Percentiles rank a stretch among this genome's conserved stretches.
phyloP scores from a whole-genome alignment of 169 alveolate species.

The Plasmodium ovale region DNA sequence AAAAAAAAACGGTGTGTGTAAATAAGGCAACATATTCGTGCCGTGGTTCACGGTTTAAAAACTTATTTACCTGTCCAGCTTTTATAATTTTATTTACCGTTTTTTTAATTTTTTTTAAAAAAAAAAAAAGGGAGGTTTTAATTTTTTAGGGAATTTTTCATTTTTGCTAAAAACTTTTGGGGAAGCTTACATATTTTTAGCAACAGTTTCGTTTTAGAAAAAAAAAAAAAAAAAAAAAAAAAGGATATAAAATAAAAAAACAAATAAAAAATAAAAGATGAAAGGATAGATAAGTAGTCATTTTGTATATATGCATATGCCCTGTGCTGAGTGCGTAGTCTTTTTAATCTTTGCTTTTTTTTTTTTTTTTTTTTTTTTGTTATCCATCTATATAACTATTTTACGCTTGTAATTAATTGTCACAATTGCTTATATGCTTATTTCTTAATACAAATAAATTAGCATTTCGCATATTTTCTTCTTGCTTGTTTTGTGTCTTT shows the following conservation, averaged over 20 bases:
- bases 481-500: constrained; percentile 9
- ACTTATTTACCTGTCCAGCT: constrained; percentile 20
- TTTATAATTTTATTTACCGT: constrained; percentile 22
- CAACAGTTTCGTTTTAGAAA: constrained; percentile 38
- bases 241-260: too few relatives aligned
- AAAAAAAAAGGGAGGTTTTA: constrained; percentile 21
- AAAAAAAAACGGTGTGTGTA: constrained; percentile 47
- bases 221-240: constrained; percentile 38
- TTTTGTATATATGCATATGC: background rate
- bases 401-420: background rate
- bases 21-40: constrained; percentile 15
- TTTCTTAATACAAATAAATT: background rate
- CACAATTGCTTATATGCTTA: background rate
- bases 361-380: constrained; percentile 5
- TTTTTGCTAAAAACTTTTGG: constrained; percentile 52
- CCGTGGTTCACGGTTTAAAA: constrained; percentile 8
- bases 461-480: background rate
- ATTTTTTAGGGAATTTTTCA: constrained; percentile 25
- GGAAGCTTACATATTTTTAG: constrained; percentile 61
- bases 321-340: background rate
- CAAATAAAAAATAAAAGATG: too few relatives aligned
- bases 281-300: background rate
- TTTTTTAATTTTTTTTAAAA: background rate
- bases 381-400: constrained; percentile 4
- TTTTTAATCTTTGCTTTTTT: constrained; percentile 5